Conservation (phyloP, 2,329 filamentous ascomycete species). For the Xylaria sp. region DNA sequence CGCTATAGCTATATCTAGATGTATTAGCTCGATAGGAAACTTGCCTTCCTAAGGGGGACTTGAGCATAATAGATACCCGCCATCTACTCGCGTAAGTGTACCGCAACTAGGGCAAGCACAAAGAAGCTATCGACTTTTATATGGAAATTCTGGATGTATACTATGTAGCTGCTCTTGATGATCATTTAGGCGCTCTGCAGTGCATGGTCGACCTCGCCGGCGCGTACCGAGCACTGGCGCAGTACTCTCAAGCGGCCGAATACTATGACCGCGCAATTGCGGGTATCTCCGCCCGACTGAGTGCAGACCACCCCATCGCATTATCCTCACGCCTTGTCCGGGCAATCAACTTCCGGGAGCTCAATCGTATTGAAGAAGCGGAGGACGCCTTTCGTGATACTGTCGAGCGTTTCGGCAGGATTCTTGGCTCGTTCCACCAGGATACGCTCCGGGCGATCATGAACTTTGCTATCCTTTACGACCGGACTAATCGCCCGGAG, state of each 20-base stretch:
- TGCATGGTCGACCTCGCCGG: conserved; percentile 14
- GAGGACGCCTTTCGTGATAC: conserved; percentile 15
- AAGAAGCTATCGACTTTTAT: conserved; percentile 2
- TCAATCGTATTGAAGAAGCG: conserved; percentile 1
- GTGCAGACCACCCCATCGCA: conserved; percentile 11
- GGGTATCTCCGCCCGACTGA: not conserved
- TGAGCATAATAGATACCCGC: conserved; percentile 3
- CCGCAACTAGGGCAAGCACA: conserved; percentile 5
- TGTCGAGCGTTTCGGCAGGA: conserved; percentile 7
- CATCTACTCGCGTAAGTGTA: conserved; percentile 11
- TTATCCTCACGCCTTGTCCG: conserved; percentile 5
- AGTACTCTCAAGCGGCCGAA: conserved; percentile 2
- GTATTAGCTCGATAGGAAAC: not conserved
- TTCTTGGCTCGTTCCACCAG: conserved; percentile 1
- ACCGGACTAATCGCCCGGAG: not conserved
- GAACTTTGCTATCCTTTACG: conserved; percentile 12
- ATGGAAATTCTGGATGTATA: not conserved
- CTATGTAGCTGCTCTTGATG: conserved; percentile 5
- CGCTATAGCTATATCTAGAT: conserved; percentile 1
- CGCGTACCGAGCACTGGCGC: conserved; percentile 8
- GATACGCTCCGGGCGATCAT: conserved; percentile 10
- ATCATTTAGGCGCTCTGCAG: conserved; percentile 7
- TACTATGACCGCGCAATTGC: conserved; percentile 12
- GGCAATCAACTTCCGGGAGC: conserved; percentile 7
- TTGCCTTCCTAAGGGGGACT: not conserved